phyloP scores from a whole-genome alignment of 495 filamentous ascomycete genomes.

The Tuber magnatum region DNA sequence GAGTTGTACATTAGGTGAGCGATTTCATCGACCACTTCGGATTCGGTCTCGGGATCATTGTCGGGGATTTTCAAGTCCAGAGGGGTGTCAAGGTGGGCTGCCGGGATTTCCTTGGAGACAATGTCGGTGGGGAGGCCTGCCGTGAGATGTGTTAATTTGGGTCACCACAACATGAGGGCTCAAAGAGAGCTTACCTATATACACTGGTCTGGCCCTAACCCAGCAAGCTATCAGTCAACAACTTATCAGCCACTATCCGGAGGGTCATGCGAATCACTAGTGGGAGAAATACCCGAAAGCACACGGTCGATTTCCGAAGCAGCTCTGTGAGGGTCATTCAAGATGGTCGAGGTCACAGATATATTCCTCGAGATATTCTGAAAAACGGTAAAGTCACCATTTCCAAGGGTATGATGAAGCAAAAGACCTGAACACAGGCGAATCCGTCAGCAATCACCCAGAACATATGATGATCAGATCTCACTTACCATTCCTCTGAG shows the following conservation, averaged over 20 bases:
- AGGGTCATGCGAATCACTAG: not conserved
- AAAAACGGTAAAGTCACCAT: conserved; percentile 85
- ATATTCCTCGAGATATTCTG: conserved; percentile 66
- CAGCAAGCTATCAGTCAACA: conserved; percentile 57
- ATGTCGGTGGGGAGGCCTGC: conserved; percentile 71
- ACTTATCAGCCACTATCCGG: not conserved
- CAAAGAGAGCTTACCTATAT: conserved; percentile 51
- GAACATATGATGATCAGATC: conserved; percentile 10
- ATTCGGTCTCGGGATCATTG: conserved; percentile 67
- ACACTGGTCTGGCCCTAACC: conserved; percentile 66
- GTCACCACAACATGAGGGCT: not conserved
- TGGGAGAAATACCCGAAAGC: conserved; percentile 45
- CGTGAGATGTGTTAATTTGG: not conserved
- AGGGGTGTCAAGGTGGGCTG: conserved; percentile 57
- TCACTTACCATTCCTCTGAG: conserved; percentile 50
- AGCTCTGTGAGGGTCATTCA: conserved; percentile 63
- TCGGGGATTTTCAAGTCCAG: conserved; percentile 58
- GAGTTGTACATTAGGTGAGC: conserved; percentile 69
- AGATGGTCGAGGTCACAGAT: conserved; percentile 59
- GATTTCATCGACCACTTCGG: conserved; percentile 76
- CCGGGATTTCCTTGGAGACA: conserved; percentile 70
- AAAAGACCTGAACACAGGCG: conserved; percentile 45
- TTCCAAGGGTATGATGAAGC: conserved; percentile 90
- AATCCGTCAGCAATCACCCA: not conserved
- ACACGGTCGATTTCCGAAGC: conserved; percentile 71